Base-by-base conservation (phyloP, 306 rosid species). In the Vigna hirtella region DNA sequence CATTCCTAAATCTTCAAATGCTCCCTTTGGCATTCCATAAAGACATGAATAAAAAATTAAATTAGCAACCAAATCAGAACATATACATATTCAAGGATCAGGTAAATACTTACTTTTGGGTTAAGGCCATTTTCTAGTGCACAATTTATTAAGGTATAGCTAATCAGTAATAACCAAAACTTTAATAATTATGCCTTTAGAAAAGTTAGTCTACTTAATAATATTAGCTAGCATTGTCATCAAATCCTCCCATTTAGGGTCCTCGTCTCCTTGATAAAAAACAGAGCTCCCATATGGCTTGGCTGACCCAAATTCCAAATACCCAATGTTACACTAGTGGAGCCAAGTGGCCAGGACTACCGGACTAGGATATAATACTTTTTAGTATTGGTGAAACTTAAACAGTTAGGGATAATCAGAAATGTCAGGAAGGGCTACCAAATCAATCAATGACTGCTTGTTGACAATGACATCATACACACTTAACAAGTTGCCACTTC, bases 401-500 rank as follows among this genome's bases (percentile, higher is more conserved):
- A 28, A 34, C 47, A 18, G 14, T 64, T 70, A 48, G 51, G 30
- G 70, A 14, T 51, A 51, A 84, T 58, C 42, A 17, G 36, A 66
- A 78, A 30, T 11, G 4, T 57, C 17, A 57, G 56, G 15, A 5
- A 57, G 20, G 24, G 64, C 42, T 34, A 58, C 62, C 38, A 67
- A 50, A 74, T 66, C 28, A 61, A 58, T 48, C 26, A 68, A 48
- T 76, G 74, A 55, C 22, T 36, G 26, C 64, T 38, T 40, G 72
- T 59, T 30, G 34, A 30, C 34, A 30, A 30, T 67, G 24, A 43
- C 38, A 77, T 65, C 18, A 81, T 22, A 70, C 66, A 59, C 36
- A 45, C 42, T 61, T 61, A 59, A 66, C 71, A 72, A 48, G 30
- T 57, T 48, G 34, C 34, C 72, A 78, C 50, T 66, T 63, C 51